These are phyloP conservation scores for Eutrema japonicum DNA, from an alignment of 345 rosid species.

Conservation along the genomic window DNA sequence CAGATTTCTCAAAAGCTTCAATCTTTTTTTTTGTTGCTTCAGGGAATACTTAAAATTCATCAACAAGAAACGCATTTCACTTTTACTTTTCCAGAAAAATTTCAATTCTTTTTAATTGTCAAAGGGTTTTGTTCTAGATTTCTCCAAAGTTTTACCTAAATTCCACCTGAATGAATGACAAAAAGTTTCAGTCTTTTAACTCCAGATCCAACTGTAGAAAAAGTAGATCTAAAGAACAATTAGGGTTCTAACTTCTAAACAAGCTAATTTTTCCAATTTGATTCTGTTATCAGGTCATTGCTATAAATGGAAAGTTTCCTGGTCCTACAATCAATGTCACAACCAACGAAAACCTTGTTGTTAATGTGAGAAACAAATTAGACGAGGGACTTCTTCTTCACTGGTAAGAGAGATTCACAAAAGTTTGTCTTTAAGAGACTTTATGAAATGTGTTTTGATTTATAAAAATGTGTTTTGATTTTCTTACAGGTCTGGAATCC, in stretches of 20 bases:
- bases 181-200: constrained; percentile 51
- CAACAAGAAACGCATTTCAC: constrained; percentile 3
- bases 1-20: constrained; percentile 36
- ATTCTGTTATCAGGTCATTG: constrained; percentile 75
- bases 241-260: constrained; percentile 21
- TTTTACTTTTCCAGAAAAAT: constrained; percentile 28
- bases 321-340: constrained; percentile 91
- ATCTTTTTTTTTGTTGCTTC: background rate
- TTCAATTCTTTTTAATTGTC: background rate
- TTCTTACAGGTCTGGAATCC: constrained; percentile 75
- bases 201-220: constrained; percentile 22
- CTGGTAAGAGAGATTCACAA: constrained; percentile 56
- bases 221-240: constrained; percentile 51
- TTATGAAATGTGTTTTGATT: constrained; percentile 1
- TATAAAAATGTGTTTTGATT: background rate
- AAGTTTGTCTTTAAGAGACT: background rate
- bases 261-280: constrained; percentile 5
- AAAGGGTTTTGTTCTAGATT: constrained; percentile 4
- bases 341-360: constrained; percentile 80
- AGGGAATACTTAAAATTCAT: constrained; percentile 5
- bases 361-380: constrained; percentile 88
- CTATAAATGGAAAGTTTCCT: constrained; percentile 87
- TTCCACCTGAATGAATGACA: constrained; percentile 20
- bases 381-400: constrained; percentile 85
- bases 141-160: constrained; percentile 26